Conservation (phyloP, 2,329 filamentous ascomycete species). For the Trichoderma sp. region DNA sequence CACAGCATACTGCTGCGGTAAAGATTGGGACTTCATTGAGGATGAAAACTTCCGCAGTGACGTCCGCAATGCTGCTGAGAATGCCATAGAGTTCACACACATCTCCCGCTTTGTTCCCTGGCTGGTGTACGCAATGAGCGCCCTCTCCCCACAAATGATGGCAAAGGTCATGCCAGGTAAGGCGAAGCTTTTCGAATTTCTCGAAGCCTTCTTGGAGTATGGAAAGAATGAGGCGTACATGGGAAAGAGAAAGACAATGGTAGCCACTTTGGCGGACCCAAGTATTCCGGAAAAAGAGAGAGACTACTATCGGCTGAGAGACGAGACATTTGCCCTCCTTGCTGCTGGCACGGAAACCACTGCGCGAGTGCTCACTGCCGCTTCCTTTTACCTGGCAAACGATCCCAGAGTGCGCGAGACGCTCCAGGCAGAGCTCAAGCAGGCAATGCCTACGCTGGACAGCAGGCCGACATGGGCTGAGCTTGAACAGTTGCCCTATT, state of each 20-base stretch:
- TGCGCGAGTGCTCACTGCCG: conserved; percentile 17
- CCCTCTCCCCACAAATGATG: conserved; percentile 10
- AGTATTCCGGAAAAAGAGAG: conserved; percentile 21
- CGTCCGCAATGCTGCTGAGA: conserved; percentile 14
- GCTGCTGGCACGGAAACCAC: conserved; percentile 26
- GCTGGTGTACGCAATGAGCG: conserved; percentile 9
- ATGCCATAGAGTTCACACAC: conserved; percentile 15
- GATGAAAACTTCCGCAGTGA: conserved; percentile 18
- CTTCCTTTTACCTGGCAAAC: conserved; percentile 20
- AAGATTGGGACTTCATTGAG: conserved; percentile 22
- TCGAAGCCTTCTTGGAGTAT: not conserved
- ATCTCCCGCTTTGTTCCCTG: conserved; percentile 21
- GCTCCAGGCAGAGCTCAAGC: conserved; percentile 21
- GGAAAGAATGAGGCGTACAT: not conserved
- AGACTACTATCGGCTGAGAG: conserved; percentile 19
- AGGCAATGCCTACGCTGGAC: conserved; percentile 13
- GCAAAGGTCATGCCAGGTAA: conserved; percentile 11
- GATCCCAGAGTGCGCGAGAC: conserved; percentile 14
- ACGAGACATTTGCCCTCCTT: conserved; percentile 23
- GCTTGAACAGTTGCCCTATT: conserved; percentile 22
- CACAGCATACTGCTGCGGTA: conserved; percentile 23
- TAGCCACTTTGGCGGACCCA: conserved; percentile 15
- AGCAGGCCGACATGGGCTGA: conserved; percentile 16
- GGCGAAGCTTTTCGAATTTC: conserved; percentile 16
- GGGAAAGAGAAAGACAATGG: conserved; percentile 10